Evolutionary conservation across 73 alveolate genomes (phyloP).

Genomic region (Effrenium voratum): DNA sequence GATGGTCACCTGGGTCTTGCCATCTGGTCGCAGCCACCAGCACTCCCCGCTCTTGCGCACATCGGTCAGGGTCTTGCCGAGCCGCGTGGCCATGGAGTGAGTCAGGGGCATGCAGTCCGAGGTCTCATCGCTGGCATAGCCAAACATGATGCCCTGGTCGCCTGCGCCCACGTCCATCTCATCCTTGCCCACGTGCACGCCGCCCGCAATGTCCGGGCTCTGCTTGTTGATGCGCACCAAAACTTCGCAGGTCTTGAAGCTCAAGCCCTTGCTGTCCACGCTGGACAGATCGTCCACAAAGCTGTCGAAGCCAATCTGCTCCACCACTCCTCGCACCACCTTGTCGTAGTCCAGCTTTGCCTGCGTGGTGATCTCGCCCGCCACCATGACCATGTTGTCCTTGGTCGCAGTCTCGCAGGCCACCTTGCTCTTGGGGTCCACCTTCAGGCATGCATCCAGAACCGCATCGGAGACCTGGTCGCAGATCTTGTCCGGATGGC

Average conservation of each 20-base stretch:
- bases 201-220: constrained; percentile 98
- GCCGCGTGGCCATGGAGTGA: constrained; percentile 97
- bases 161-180: constrained; percentile 97
- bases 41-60: constrained; percentile 96
- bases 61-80: constrained; percentile 97
- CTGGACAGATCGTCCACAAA: constrained; percentile 76
- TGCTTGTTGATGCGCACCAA: constrained; percentile 97
- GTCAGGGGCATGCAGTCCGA: constrained; percentile 98
- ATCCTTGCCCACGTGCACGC: constrained; percentile 98
- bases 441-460: constrained; percentile 98
- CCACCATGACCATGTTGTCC: constrained; percentile 97
- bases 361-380: constrained; percentile 98
- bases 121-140: constrained; percentile 99
- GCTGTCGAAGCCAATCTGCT: constrained; percentile 98
- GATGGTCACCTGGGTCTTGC: constrained; percentile 99
- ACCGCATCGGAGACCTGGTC: constrained; percentile 98
- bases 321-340: constrained; percentile 96
- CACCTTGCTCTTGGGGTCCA: constrained; percentile 98
- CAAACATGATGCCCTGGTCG: constrained; percentile 99
- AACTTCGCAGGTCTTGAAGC: constrained; percentile 97
- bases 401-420: constrained; percentile 99
- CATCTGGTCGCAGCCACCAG: constrained; percentile 99
- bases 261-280: constrained; percentile 97
- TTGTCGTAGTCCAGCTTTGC: constrained; percentile 97
- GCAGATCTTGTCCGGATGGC: constrained; percentile 99